Base-by-base conservation (phyloP, 2,329 filamentous ascomycete species). In the Calonectria pseudoturangicola region DNA sequence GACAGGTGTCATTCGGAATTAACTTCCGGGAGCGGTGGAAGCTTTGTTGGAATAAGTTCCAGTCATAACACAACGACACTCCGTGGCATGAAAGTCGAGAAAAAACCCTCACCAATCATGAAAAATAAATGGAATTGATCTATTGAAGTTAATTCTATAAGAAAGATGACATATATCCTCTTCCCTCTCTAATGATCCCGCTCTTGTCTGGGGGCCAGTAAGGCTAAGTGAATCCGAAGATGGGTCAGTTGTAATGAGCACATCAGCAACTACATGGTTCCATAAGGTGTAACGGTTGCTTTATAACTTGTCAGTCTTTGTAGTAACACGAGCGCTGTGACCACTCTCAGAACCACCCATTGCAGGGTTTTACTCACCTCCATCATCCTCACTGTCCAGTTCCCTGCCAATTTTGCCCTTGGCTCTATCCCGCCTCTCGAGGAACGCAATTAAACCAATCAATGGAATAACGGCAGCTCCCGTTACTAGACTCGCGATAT, bases 261-360 rank as follows among this genome's bases (percentile, higher is more conserved):
- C 21, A 7, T 4, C 9, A 4, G 45, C n/a, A 25, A n/a, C 33
- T 41, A 60, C 21, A 60, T 60, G 33, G 54, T 60, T 60, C 54
- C 54, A 36, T 60, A 60, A 18, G 54, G 36, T 30, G 54, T 60
- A 18, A 60, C 54, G 25, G n/a, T 25, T 48, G 45, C n/a, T 27
- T 41, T 25, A 60, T 25, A 18, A 27, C 33, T 60, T 60, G 54
- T 60, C 15, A 60, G 54, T 13, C 12, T 13, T 36, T 16, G 13
- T 25, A 60, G 39, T 7, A 13, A 60, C 21, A 28, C 54, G 21
- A 8, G 39, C 21, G 21, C 25, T 21, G 9, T 39, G 54, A 12
- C 33, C 36, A 39, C 33, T 39, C 27, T 41, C 21, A 36, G 33
- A 27, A 13, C 45, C 45, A 41, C 41, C 33, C 25, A 13, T 25